Conservation (phyloP, 257 asterid genomes). For the Scutellaria barbata region DNA sequence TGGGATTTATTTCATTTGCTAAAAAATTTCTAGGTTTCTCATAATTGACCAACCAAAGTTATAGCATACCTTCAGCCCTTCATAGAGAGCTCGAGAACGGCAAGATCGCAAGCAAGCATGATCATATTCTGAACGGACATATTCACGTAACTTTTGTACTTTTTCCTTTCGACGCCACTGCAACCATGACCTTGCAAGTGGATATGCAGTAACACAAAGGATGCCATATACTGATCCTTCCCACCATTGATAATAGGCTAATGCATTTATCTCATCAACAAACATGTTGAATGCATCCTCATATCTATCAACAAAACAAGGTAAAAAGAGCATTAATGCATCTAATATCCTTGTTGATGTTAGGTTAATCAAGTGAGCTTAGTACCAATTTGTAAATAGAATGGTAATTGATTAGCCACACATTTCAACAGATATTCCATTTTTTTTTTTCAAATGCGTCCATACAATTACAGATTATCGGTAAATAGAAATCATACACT, state of each 20-base stretch:
- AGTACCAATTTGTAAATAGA: conserved; percentile 8
- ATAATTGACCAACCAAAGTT: conserved; percentile 21
- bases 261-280: conserved; percentile 78
- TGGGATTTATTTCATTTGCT: background rate
- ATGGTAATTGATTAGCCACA: background rate
- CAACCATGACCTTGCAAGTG: conserved; percentile 90
- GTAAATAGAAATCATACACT: conserved; percentile 61
- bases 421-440: conserved; percentile 11
- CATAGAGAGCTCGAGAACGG: conserved; percentile 93
- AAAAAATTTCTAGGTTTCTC: background rate
- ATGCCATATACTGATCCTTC: conserved; percentile 82
- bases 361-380: conserved; percentile 24
- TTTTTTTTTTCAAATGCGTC: background rate
- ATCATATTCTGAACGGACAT: conserved; percentile 92
- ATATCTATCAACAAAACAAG: conserved; percentile 58
- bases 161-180: conserved; percentile 84
- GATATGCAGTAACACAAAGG: conserved; percentile 67
- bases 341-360: conserved; percentile 5
- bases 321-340: conserved; percentile 21
- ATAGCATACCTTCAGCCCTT: conserved; percentile 79
- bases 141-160: conserved; percentile 81
- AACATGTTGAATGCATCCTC: conserved; percentile 90
- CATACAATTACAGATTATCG: conserved; percentile 14
- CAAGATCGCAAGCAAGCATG: conserved; percentile 95
- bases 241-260: conserved; percentile 94